Conservation (phyloP, 2,329 filamentous ascomycete genomes). For the Xylaria sp. region DNA sequence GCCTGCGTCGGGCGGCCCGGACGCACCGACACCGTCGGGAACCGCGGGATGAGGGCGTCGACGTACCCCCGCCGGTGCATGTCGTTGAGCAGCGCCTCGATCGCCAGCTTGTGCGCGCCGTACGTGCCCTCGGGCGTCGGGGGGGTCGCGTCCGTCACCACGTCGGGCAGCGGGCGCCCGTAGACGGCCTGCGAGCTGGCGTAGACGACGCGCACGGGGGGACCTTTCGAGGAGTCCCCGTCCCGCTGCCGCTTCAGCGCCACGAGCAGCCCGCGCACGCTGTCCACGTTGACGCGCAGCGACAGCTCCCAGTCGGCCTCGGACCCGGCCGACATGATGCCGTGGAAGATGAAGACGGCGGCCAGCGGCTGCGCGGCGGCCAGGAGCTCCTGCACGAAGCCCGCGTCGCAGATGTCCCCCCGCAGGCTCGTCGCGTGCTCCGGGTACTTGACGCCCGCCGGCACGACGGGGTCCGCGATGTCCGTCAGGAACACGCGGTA, state of each 20-base stretch:
- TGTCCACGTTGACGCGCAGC: conserved; percentile 63
- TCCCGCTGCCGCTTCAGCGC: conserved; percentile 54
- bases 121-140: conserved; percentile 66
- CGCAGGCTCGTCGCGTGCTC: conserved; percentile 53
- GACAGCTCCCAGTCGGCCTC: conserved; percentile 64
- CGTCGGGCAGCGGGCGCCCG: conserved; percentile 57
- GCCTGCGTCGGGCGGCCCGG: conserved; percentile 63
- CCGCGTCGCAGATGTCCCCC: conserved; percentile 49
- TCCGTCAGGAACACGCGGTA: conserved; percentile 54
- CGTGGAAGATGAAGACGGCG: conserved; percentile 65
- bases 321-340: conserved; percentile 67
- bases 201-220: conserved; percentile 62
- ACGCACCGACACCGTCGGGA: conserved; percentile 64
- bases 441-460: conserved; percentile 49
- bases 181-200: conserved; percentile 66
- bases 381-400: conserved; percentile 45
- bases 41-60: conserved; percentile 59
- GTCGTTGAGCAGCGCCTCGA: conserved; percentile 65
- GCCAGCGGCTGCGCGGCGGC: conserved; percentile 49
- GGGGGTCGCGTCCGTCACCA: conserved; percentile 53
- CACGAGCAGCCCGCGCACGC: conserved; percentile 54
- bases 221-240: no score
- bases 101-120: conserved; percentile 65
- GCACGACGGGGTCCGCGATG: conserved; percentile 55
- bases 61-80: conserved; percentile 62